phyloP scores from a whole-genome alignment of 2,329 filamentous ascomycete genomes.

The Fusarium sp. region DNA sequence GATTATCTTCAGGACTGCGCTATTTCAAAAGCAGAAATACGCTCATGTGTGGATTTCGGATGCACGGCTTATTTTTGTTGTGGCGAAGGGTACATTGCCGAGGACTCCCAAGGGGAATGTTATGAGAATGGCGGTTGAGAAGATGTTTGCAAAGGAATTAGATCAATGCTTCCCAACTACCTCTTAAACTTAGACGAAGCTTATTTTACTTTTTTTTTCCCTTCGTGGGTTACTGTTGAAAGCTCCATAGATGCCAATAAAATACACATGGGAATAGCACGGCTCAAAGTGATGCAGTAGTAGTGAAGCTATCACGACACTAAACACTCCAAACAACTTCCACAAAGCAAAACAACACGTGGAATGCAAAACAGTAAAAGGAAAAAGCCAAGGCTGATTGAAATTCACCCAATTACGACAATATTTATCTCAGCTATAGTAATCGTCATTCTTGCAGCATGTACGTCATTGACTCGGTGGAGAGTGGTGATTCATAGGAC shows the following conservation, averaged over 20 bases:
- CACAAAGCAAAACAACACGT: no score
- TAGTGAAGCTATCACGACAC: background rate
- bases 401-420: background rate
- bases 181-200: rapidly evolving
- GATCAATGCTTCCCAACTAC: rapidly evolving
- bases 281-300: background rate
- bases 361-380: no score
- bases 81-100: background rate
- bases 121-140: background rate
- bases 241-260: no score
- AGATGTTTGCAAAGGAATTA: background rate
- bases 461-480: conserved; percentile 23
- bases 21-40: conserved; percentile 6
- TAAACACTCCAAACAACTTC: background rate
- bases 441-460: background rate
- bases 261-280: no score
- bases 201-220: no score
- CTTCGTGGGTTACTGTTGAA: no score
- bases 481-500: conserved; percentile 27
- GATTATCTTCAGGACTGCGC: background rate
- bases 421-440: background rate
- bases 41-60: background rate
- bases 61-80: background rate
- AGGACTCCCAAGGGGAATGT: conserved; percentile 12
- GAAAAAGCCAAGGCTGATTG: no score